Evolutionary conservation across 75 land plant species (phyloP), one percentile per base, ranked within the genome.

Genomic region (Larix kaempferi): DNA sequence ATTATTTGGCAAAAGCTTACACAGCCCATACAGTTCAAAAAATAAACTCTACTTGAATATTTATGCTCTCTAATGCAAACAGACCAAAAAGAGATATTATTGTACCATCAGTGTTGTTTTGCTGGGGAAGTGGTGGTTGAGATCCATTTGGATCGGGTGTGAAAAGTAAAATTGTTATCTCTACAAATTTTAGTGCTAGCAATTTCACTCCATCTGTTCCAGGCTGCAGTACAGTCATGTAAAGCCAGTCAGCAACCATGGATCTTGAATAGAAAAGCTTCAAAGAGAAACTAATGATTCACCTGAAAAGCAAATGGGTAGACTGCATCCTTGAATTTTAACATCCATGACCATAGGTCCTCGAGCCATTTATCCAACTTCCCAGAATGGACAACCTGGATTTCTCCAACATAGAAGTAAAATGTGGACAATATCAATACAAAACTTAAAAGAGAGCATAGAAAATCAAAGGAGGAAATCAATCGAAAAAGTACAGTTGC

Each of bases 171-270:
- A 91, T 87, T 75, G 66, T 84, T 52, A 80, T 91, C 77, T 98
- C 99, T 71, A 98, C 63, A 80, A 98, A 98, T 74, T 98, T 98
- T 25, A 98, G 26, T 39, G 93, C 98, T 63, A 89, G 81, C 80
- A 95, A 85, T 66, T 87, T 92, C 57, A 87, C 84, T 14, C 91
- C 92, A 80, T 88, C 85, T 73, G 83, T 74, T 60, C 89, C 90
- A 83, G 89, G 89, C 99, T 98, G 80, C 84, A 60, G 23, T 3
- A 33, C 6, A 82, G 59, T 54, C 57, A 66, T 59, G 11, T 1
- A 14, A 49, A 49, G 10, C 54, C 54, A 44, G 8, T 44, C 56
- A 87, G 10, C 54, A 49, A 49, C 54, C 54, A 49, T 49, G 11
- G 54, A 49, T 49, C 54, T 10, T 49, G 12, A 10, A 49, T 49